These are phyloP conservation scores for Sextonia rubra DNA, from an alignment of 164 flowering plant genomes.

Conservation along the genomic window DNA sequence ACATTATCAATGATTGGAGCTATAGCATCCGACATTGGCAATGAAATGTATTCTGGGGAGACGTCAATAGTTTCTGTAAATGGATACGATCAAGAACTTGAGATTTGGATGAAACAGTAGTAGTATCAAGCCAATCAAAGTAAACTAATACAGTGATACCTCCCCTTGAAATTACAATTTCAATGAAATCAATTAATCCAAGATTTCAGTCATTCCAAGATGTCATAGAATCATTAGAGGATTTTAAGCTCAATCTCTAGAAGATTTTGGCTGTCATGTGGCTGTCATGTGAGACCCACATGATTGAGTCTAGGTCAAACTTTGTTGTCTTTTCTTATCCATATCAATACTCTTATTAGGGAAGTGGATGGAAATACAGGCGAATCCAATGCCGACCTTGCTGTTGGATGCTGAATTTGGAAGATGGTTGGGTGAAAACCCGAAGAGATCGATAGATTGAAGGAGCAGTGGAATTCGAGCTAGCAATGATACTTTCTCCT, in stretches of 20 bases:
- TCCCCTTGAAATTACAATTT: no score
- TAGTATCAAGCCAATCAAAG: not conserved
- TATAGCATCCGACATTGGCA: not conserved
- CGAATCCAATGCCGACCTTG: slow-evolving; percentile 35
- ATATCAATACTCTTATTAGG: no score
- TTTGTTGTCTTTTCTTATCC: no score
- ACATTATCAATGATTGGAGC: no score
- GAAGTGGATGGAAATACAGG: slow-evolving; percentile 26
- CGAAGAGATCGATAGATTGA: slow-evolving; percentile 26
- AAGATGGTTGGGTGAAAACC: slow-evolving; percentile 15
- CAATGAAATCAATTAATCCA: no score
- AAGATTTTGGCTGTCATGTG: no score
- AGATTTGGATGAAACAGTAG: not conserved
- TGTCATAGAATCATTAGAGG: no score
- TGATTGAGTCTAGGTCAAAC: no score
- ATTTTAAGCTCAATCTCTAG: no score
- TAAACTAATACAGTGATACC: not conserved
- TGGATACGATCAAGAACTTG: not conserved
- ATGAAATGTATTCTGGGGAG: no score
- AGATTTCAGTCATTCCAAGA: no score
- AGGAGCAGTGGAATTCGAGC: slow-evolving; percentile 17
- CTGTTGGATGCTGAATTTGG: slow-evolving; percentile 21
- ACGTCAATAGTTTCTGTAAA: not conserved
- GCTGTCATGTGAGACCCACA: no score
- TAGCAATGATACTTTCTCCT: slow-evolving; percentile 8